phyloP scores from a whole-genome alignment of 345 rosid species.

The Syzygium aqueum region DNA sequence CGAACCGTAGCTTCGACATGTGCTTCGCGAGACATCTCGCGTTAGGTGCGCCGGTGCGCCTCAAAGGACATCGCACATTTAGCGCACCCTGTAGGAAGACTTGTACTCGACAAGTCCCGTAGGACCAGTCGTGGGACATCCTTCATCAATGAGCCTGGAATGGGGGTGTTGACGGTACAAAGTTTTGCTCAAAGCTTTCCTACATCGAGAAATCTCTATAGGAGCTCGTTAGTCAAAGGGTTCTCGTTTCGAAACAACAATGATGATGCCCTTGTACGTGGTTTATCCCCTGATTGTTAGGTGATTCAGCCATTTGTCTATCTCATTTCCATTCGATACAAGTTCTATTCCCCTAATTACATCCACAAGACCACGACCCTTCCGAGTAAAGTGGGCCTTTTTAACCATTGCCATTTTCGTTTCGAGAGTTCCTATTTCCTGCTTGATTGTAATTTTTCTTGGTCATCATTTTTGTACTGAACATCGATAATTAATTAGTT shows the following conservation, averaged over 20 bases:
- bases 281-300: no score
- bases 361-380: no score
- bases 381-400: not conserved
- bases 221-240: not conserved
- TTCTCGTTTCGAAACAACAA: not conserved
- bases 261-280: not conserved
- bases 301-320: no score
- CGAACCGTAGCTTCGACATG: accelerated
- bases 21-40: not conserved
- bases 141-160: not conserved
- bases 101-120: not conserved
- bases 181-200: not conserved
- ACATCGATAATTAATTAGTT: no score
- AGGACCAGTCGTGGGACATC: not conserved
- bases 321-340: not conserved
- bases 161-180: accelerated
- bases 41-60: not conserved
- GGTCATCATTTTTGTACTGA: not conserved
- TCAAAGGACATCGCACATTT: not conserved
- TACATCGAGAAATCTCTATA: not conserved
- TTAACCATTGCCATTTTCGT: not conserved
- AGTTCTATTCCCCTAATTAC: not conserved
- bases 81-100: not conserved
- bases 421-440: not conserved
- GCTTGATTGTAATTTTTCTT: not conserved